A percentile compares a stretch with the other conserved stretches of the same genome.
Conservation (phyloP, 352 stramenopile genomes). For the Phytophthora rubi region DNA sequence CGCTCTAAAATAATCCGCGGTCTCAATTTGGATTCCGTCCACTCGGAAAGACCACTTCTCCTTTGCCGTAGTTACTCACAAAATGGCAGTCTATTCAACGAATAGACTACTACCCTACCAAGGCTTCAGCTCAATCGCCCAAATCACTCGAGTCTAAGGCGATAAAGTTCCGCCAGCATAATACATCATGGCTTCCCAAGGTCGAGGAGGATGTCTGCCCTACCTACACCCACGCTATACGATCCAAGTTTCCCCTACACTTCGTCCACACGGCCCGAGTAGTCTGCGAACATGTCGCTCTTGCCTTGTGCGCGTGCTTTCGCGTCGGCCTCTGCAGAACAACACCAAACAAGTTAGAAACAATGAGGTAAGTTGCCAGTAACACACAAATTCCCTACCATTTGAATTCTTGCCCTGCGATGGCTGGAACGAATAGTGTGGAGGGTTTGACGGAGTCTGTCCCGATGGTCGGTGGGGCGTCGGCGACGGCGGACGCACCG, state of each 20-base stretch:
- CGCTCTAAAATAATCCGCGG: no score
- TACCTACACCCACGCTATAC: neutral
- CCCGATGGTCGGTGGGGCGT: slow-evolving; percentile 48
- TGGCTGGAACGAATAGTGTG: slow-evolving; percentile 82
- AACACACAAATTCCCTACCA: slow-evolving; percentile 30
- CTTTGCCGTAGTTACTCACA: neutral
- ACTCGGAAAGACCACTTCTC: no score
- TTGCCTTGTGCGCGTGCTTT: slow-evolving; percentile 53
- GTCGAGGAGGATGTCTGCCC: neutral
- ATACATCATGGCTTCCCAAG: neutral
- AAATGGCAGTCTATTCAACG: slow-evolving; percentile 29
- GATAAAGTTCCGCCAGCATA: neutral
- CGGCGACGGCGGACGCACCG: slow-evolving; percentile 48
- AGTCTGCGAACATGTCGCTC: slow-evolving; percentile 75
- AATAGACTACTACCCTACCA: slow-evolving; percentile 5
- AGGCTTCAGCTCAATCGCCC: neutral
- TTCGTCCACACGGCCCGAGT: slow-evolving; percentile 72
- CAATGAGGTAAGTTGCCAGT: neutral
- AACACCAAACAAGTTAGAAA: slow-evolving; percentile 2
- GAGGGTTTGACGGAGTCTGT: slow-evolving; percentile 57
- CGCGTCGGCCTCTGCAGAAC: slow-evolving; percentile 24
- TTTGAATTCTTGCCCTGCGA: slow-evolving; percentile 38
- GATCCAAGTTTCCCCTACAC: slow-evolving; percentile 42
- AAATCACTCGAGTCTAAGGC: neutral
- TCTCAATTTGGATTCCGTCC: no score